Percentiles rank a stretch among this genome's conserved stretches.
These are phyloP conservation scores for Heteromeles arbutifolia DNA, from an alignment of 306 rosid species.

Conservation along the genomic window DNA sequence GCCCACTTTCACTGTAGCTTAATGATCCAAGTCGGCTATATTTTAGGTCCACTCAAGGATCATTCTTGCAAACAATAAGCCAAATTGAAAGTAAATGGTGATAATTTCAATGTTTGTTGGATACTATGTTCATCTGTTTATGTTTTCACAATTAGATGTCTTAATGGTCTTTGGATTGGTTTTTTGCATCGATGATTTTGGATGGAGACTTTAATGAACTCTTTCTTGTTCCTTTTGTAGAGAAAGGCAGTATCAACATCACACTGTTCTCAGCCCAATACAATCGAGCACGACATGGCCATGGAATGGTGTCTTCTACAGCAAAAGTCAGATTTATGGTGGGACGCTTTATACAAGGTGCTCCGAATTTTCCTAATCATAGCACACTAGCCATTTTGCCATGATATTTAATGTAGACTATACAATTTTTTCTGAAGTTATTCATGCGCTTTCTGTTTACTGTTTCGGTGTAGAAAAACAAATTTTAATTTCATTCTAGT, in stretches of 20 bases:
- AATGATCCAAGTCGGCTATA: not conserved
- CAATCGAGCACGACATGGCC: slow-evolving; percentile 43
- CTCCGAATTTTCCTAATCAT: not conserved
- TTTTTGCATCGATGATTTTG: not conserved
- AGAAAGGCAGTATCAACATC: slow-evolving; percentile 57
- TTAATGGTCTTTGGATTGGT: not conserved
- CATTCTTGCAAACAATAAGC: not conserved
- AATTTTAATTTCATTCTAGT: too few species aligned
- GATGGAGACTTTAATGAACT: not conserved
- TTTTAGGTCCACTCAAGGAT: not conserved
- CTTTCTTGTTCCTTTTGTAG: slow-evolving; percentile 19
- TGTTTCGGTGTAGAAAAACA: not conserved
- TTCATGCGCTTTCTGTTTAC: not conserved
- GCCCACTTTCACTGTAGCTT: not conserved
- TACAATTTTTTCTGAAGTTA: not conserved
- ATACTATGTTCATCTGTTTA: not conserved
- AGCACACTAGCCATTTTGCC: not conserved
- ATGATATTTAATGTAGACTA: not conserved
- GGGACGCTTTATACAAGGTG: slow-evolving; percentile 41
- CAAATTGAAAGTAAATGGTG: not conserved
- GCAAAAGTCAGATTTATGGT: slow-evolving; percentile 26
- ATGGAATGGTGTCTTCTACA: slow-evolving; percentile 33
- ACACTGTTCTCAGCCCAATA: slow-evolving; percentile 56
- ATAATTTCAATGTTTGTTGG: not conserved
- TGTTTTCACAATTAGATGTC: not conserved